phyloP scores from a whole-genome alignment of 2,329 filamentous ascomycete genomes.

The Colletotrichum somersetense region DNA sequence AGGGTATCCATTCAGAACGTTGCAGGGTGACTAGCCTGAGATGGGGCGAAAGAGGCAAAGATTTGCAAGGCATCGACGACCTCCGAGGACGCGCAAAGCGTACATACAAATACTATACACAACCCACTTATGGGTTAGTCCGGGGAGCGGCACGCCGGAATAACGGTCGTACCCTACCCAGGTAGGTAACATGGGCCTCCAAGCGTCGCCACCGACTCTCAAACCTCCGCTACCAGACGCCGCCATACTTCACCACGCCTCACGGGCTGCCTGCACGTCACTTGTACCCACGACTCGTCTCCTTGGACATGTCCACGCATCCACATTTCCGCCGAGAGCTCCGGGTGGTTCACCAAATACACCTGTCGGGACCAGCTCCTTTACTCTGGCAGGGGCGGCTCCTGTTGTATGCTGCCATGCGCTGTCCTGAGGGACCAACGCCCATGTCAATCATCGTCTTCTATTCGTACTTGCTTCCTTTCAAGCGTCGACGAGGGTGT shows the following conservation, averaged over 20 bases:
- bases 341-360: constrained; percentile 2
- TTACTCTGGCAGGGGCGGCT: not conserved
- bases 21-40: not conserved
- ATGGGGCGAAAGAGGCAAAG: not conserved
- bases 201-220: constrained; percentile 29
- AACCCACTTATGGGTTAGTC: no score
- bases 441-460: no score
- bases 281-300: constrained; percentile 18
- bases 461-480: no score
- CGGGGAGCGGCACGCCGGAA: constrained; percentile 1
- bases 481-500: no score
- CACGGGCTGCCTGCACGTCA: constrained; percentile 30
- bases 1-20: not conserved
- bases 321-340: constrained; percentile 37
- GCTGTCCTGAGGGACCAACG: no score
- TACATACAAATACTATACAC: no score
- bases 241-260: constrained; percentile 10
- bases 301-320: constrained; percentile 25
- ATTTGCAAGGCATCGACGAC: not conserved
- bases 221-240: constrained; percentile 32
- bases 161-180: not conserved
- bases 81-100: not conserved
- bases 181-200: not conserved
- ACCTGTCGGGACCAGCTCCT: not conserved
- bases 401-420: not conserved